Conservation (phyloP, 495 filamentous ascomycete species). For the Penicillium coffeae region DNA sequence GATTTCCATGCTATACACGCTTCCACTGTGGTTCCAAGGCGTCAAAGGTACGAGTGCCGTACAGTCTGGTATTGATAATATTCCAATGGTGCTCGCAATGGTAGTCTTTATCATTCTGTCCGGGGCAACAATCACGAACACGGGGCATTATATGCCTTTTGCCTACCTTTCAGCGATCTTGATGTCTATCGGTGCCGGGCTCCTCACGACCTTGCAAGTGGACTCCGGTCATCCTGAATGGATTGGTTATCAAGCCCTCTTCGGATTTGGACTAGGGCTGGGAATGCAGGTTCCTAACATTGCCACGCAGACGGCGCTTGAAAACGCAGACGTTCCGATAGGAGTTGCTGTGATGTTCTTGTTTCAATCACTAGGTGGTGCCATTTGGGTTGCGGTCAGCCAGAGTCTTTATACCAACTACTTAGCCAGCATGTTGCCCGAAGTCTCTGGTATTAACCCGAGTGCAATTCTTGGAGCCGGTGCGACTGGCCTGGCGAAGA, state of each 20-base stretch:
- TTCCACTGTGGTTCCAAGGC: constrained; percentile 77
- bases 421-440: constrained; percentile 38
- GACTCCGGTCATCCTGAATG: constrained; percentile 50
- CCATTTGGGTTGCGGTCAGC: constrained; percentile 58
- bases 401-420: constrained; percentile 56
- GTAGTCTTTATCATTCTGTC: constrained; percentile 42
- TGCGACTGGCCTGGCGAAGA: constrained; percentile 14
- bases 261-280: constrained; percentile 65
- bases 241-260: constrained; percentile 69
- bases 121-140: constrained; percentile 48
- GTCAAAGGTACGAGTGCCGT: constrained; percentile 33
- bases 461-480: constrained; percentile 13
- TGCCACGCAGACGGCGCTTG: constrained; percentile 60
- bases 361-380: constrained; percentile 61
- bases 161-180: constrained; percentile 51
- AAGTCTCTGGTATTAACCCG: constrained; percentile 45
- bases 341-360: constrained; percentile 65
- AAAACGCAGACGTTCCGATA: constrained; percentile 53
- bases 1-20: constrained; percentile 51
- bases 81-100: constrained; percentile 43
- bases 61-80: constrained; percentile 32
- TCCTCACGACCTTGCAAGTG: constrained; percentile 57
- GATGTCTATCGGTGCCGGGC: constrained; percentile 56
- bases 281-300: constrained; percentile 59
- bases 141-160: constrained; percentile 66